These are phyloP conservation scores for Incumbomyces lentus DNA, from an alignment of 2,329 filamentous ascomycete species.

Conservation along the genomic window DNA sequence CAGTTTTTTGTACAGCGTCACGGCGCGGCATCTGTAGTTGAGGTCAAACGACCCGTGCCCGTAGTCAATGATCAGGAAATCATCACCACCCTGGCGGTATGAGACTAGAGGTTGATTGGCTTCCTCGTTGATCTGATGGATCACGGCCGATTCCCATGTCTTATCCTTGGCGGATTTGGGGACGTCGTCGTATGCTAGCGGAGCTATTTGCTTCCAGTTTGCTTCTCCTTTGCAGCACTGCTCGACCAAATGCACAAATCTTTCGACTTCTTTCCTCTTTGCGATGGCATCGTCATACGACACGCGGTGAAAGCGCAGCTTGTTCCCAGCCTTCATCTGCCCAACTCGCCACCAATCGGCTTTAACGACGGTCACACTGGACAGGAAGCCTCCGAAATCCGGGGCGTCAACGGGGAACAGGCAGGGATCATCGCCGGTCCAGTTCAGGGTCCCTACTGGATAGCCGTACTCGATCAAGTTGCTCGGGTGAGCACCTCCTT, in stretches of 20 bases:
- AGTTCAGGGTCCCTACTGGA: slow-evolving; percentile 48
- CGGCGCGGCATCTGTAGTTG: slow-evolving; percentile 47
- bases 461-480: slow-evolving; percentile 53
- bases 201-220: slow-evolving; percentile 25
- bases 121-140: slow-evolving; percentile 28
- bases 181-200: slow-evolving; percentile 23
- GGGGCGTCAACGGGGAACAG: slow-evolving; percentile 51
- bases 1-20: slow-evolving; percentile 43
- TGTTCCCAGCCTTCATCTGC: slow-evolving; percentile 50
- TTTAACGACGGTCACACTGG: slow-evolving; percentile 44
- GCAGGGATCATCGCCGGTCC: slow-evolving; percentile 51
- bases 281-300: slow-evolving; percentile 43
- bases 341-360: slow-evolving; percentile 53
- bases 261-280: slow-evolving; percentile 33
- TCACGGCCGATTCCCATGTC: slow-evolving; percentile 24
- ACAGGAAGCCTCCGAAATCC: slow-evolving; percentile 52
- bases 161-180: slow-evolving; percentile 17
- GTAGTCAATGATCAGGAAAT: slow-evolving; percentile 49
- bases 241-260: slow-evolving; percentile 36
- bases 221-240: slow-evolving; percentile 27
- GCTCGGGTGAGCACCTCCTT: slow-evolving; percentile 52
- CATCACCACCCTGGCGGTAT: slow-evolving; percentile 37
- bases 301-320: slow-evolving; percentile 40
- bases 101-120: slow-evolving; percentile 30
- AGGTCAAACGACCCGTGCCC: slow-evolving; percentile 47